A percentile compares a stretch with the other conserved stretches of the same genome.
These are phyloP conservation scores for Cucurbita moschata DNA, from an alignment of 306 rosid genomes.

Conservation along the genomic window DNA sequence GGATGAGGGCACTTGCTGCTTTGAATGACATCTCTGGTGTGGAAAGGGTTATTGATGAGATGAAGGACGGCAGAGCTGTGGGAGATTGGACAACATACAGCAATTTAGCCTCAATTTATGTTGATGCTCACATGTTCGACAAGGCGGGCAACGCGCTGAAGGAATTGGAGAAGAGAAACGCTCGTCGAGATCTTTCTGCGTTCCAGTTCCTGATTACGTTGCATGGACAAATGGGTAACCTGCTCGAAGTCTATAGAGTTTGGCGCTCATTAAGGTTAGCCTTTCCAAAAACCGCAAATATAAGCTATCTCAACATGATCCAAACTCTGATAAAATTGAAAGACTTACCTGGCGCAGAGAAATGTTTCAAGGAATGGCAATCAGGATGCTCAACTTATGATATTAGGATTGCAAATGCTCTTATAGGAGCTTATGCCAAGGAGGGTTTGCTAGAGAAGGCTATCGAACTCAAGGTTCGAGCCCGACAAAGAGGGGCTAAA, in stretches of 20 bases:
- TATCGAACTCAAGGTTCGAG: constrained; percentile 43
- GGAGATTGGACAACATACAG: constrained; percentile 83
- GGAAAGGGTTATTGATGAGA: constrained; percentile 77
- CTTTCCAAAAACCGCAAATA: constrained; percentile 60
- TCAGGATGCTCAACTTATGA: constrained; percentile 49
- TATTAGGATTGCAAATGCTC: constrained; percentile 62
- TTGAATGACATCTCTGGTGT: constrained; percentile 55
- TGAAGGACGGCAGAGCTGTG: constrained; percentile 63
- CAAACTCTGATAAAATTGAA: constrained; percentile 57
- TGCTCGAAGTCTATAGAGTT: constrained; percentile 55
- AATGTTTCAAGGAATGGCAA: constrained; percentile 73
- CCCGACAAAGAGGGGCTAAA: constrained; percentile 57
- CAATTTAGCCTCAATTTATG: constrained; percentile 74
- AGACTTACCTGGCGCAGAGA: constrained; percentile 86
- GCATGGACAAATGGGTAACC: constrained; percentile 51
- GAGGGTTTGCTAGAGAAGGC: constrained; percentile 60
- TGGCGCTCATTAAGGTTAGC: constrained; percentile 92
- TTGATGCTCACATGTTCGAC: constrained; percentile 43
- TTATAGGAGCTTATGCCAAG: constrained; percentile 47
- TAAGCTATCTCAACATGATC: constrained; percentile 80
- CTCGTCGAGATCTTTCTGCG: constrained; percentile 39
- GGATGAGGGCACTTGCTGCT: constrained; percentile 89
- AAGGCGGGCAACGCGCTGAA: constrained; percentile 69
- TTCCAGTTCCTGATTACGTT: constrained; percentile 72
- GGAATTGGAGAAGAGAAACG: constrained; percentile 74